phyloP scores from a whole-genome alignment of 176 grass and related monocot genomes.

The Alloteropsis semialata region DNA sequence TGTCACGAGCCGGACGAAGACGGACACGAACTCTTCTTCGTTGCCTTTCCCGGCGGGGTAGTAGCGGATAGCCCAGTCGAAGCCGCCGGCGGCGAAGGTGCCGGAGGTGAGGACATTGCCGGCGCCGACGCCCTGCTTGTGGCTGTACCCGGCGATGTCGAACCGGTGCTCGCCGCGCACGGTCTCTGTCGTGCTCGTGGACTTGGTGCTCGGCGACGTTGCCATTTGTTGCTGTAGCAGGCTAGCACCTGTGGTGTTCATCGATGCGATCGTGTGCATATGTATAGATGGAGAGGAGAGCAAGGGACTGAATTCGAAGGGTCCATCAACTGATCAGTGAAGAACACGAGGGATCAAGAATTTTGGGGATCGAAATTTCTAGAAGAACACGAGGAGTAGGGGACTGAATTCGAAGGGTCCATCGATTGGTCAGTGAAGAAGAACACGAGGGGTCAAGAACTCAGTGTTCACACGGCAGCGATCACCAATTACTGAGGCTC shows the following conservation, averaged over 20 bases:
- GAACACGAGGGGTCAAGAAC: too few species aligned
- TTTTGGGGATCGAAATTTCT: too few species aligned
- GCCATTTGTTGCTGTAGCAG: neutral
- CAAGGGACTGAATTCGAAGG: too few species aligned
- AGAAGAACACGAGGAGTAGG: too few species aligned
- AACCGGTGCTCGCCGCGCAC: constrained; percentile 7
- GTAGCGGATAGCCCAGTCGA: neutral
- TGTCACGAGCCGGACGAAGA: neutral
- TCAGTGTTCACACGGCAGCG: neutral
- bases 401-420: too few species aligned
- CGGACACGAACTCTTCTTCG: neutral
- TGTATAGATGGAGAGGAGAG: neutral
- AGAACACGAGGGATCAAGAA: neutral
- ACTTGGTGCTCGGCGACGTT: neutral
- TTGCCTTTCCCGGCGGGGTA: neutral
- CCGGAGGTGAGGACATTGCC: neutral
- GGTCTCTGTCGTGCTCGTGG: neutral
- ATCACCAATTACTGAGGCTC: too few species aligned
- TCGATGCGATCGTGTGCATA: neutral
- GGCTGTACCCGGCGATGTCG: neutral
- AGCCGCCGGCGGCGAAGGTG: neutral
- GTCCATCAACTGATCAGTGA: neutral
- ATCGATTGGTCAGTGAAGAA: too few species aligned
- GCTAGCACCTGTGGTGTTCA: neutral
- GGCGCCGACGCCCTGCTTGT: neutral